phyloP scores from a whole-genome alignment of 345 rosid species.

The Eucalyptus cloeziana region DNA sequence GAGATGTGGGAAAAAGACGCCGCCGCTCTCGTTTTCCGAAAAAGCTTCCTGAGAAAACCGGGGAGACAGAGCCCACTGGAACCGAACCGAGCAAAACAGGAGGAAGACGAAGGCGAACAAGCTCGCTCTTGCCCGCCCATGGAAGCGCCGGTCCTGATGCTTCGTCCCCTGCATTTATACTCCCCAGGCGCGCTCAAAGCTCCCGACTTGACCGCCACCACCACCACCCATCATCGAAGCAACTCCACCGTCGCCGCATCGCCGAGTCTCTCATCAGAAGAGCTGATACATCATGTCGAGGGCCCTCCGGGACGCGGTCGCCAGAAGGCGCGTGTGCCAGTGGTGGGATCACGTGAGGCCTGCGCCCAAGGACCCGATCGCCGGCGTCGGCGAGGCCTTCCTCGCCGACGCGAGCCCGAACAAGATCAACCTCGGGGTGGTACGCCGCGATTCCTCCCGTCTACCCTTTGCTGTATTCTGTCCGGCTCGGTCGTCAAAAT shows the following conservation, averaged over 20 bases:
- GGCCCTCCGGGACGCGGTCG: background rate
- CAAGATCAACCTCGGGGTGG: constrained; percentile 95
- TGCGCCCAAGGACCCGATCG: constrained; percentile 43
- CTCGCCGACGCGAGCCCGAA: constrained; percentile 39
- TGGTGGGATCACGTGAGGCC: constrained; percentile 39
- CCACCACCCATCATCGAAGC: background rate
- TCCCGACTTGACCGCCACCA: background rate
- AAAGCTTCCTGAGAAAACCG: background rate
- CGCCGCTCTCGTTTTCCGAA: background rate
- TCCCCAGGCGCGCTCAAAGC: background rate
- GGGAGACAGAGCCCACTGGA: background rate
- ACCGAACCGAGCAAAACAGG: background rate
- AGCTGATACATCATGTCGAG: background rate
- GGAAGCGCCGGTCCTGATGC: background rate
- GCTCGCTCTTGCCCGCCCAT: background rate
- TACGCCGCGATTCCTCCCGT: constrained; percentile 9
- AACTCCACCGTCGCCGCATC: background rate
- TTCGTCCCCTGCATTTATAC: background rate
- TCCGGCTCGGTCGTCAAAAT: background rate
- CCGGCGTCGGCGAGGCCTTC: constrained; percentile 35
- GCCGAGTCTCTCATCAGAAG: background rate
- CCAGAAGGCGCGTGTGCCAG: constrained; percentile 5
- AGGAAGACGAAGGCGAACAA: background rate
- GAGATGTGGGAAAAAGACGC: background rate
- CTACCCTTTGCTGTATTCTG: background rate